A percentile compares a stretch with the other conserved stretches of the same genome.
Evolutionary conservation across 768 basidiomycete species (phyloP).

Genomic region (Lentinula aciculospora): DNA sequence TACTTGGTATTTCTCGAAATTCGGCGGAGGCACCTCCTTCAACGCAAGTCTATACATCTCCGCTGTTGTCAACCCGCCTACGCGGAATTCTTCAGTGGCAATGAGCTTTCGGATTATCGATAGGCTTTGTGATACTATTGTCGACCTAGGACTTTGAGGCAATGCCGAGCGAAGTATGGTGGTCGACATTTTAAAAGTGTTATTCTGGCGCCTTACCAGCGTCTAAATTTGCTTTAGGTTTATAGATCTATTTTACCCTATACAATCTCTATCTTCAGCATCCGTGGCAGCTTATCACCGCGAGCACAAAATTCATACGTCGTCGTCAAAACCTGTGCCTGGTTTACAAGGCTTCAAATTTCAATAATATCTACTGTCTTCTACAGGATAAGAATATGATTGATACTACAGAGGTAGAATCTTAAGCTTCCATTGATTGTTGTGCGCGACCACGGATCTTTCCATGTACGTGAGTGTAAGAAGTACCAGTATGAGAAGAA

Average conservation of each 20-base stretch:
- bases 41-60: slow-evolving; percentile 2
- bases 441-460: too few relatives aligned
- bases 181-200: too few relatives aligned
- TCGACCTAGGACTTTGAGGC: neutral
- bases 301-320: too few relatives aligned
- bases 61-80: slow-evolving; percentile 1
- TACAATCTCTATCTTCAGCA: too few relatives aligned
- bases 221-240: neutral
- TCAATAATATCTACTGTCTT: neutral
- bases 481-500: too few relatives aligned
- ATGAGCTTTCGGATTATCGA: neutral
- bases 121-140: neutral
- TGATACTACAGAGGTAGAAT: neutral
- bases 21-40: neutral
- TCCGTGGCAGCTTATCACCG: too few relatives aligned
- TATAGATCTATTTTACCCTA: too few relatives aligned
- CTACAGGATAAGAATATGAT: neutral
- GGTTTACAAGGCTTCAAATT: neutral
- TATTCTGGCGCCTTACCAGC: neutral
- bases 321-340: too few relatives aligned
- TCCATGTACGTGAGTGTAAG: too few relatives aligned
- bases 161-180: neutral
- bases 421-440: neutral
- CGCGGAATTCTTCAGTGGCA: neutral
- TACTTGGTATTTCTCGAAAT: neutral